A percentile compares a stretch with the other conserved stretches of the same genome.
These are phyloP conservation scores for Starmerella roubikii DNA, from an alignment of 805 yeast species.

Conservation along the genomic window DNA sequence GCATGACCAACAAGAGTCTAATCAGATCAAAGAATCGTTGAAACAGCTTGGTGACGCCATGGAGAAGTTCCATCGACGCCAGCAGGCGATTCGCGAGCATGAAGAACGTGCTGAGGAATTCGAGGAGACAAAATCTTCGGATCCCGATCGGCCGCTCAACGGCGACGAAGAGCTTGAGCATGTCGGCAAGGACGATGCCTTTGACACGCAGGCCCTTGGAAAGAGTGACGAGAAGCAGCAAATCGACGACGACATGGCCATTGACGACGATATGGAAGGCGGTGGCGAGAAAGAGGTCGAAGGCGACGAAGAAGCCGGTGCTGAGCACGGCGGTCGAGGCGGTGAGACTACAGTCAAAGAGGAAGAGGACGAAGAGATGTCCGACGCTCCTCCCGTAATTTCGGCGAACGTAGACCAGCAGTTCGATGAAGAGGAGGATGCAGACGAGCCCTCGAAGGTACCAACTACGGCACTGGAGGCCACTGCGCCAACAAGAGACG, in stretches of 20 bases:
- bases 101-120: conserved; percentile 33
- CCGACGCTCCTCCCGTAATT: conserved; percentile 7
- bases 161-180: conserved; percentile 40
- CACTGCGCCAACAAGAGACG: conserved; percentile 21
- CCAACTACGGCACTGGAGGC: background rate
- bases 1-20: conserved; percentile 4
- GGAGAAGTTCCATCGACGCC: conserved; percentile 82
- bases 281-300: conserved; percentile 22
- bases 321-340: conserved; percentile 22
- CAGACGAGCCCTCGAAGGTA: background rate
- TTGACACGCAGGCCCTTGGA: conserved; percentile 85
- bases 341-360: conserved; percentile 16
- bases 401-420: conserved; percentile 1
- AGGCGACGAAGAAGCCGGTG: conserved; percentile 22
- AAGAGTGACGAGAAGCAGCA: conserved; percentile 63
- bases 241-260: conserved; percentile 39
- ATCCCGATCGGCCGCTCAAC: conserved; percentile 28
- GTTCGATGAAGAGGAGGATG: conserved; percentile 1
- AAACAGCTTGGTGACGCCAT: conserved; percentile 83
- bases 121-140: conserved; percentile 26
- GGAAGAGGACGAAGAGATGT: conserved; percentile 20
- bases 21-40: conserved; percentile 39
- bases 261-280: conserved; percentile 25
- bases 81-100: conserved; percentile 65
- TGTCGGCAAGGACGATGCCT: conserved; percentile 47